Base-by-base conservation (phyloP, 176 grass and related monocot species). In the Carex scoparia region DNA sequence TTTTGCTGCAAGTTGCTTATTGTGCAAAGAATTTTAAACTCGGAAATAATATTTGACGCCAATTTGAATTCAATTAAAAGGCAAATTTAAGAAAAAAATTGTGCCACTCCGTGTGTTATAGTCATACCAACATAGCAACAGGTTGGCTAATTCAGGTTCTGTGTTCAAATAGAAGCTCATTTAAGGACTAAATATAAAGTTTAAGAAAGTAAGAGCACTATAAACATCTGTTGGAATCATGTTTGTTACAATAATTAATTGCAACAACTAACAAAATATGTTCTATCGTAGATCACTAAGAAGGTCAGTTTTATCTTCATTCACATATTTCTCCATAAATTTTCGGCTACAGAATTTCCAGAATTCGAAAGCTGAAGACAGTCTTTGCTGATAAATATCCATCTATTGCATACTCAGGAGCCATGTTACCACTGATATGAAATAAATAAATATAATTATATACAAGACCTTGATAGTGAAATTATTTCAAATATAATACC, bases 341-440 rank as follows among this genome's bases (percentile, higher is more conserved):
- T 95, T 98, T 42, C 96, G 89, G 8, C 96, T 91, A 42, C 93
- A 92, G 0, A 95, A 98, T 94, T 90, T 98, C 93, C 72, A 98
- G 82, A 55, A 98, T 83, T 64, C 23, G 93, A 61, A 98, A 98
- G 80, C 96, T 98, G 83, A 98, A 98, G 13, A 98, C 96, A 0
- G 96, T 90, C 72, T 98, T 98, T 0, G 96, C 27, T 15, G 96
- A 98, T 46, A 98, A 61, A 86, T 95, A 98, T 6, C 93, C 96
- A 51, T 80, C 90, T 87, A 93, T 44, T 14, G 96, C 96, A 59
- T 98, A 98, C 70, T 98, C 96, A 15, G 96, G 96, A 85, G 96
- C 95, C 95, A 98, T 98, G 57, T 98, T 95, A 84, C 95, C 95
- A 87, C 95, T 98, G 86, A 46, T 51, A 67, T 46, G 14, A 44